These are phyloP conservation scores for Diaporthe citri DNA, from an alignment of 2,329 filamentous ascomycete species.

Conservation along the genomic window DNA sequence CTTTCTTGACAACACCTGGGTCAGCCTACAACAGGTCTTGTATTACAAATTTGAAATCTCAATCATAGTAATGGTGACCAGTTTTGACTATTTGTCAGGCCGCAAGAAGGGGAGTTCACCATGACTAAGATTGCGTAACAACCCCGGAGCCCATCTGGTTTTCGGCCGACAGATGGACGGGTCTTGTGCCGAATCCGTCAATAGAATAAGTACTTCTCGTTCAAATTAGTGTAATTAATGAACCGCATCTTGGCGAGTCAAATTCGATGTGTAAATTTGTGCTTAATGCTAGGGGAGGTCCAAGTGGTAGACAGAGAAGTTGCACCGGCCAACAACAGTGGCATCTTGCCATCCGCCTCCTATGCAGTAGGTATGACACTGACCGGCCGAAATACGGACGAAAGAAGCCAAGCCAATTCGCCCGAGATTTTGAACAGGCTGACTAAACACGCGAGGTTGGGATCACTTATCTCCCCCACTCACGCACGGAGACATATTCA, in stretches of 20 bases:
- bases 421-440: background rate
- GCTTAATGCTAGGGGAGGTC: no score
- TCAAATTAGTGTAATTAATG: no score
- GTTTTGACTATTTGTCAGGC: background rate
- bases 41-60: background rate
- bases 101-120: background rate
- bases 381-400: background rate
- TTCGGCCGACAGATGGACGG: slow-evolving; percentile 1
- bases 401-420: background rate
- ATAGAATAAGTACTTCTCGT: background rate
- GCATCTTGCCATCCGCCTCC: background rate
- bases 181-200: background rate
- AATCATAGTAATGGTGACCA: background rate
- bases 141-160: no score
- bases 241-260: background rate
- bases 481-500: no score
- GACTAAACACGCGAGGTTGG: background rate
- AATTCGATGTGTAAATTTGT: no score
- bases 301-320: background rate
- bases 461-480: no score
- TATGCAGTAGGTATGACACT: background rate
- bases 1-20: background rate
- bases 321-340: background rate
- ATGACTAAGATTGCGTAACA: background rate
- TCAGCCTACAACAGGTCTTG: background rate